A percentile compares a stretch with the other conserved stretches of the same genome.
Conservation (phyloP, 768 basidiomycete species). For the Lactarius hengduanensis region DNA sequence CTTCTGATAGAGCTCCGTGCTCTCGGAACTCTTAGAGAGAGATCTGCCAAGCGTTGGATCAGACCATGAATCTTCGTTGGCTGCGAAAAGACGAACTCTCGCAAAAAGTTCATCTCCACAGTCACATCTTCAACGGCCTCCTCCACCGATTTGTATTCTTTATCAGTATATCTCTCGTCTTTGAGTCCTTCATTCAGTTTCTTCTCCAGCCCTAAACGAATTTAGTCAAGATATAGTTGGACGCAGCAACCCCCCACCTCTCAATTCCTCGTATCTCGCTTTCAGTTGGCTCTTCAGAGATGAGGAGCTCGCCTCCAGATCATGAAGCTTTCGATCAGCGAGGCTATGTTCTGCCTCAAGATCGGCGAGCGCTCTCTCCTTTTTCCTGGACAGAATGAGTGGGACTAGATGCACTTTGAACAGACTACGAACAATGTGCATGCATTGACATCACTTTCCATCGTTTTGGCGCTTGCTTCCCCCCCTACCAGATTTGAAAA, state of each 20-base stretch:
- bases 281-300: slow-evolving; percentile 60
- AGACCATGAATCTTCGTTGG: slow-evolving; percentile 9
- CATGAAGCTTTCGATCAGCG: slow-evolving; percentile 58
- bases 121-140: slow-evolving; percentile 49
- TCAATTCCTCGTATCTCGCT: slow-evolving; percentile 60
- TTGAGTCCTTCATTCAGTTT: slow-evolving; percentile 40
- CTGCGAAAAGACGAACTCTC: slow-evolving; percentile 40
- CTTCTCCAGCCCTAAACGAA: slow-evolving; percentile 48
- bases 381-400: slow-evolving; percentile 47
- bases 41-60: slow-evolving; percentile 30
- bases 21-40: slow-evolving; percentile 35
- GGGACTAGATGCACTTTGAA: background rate
- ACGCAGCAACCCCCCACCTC: slow-evolving; percentile 44
- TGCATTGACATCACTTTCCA: slow-evolving; percentile 72
- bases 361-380: slow-evolving; percentile 60
- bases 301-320: slow-evolving; percentile 59
- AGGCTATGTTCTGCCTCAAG: slow-evolving; percentile 43
- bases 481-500: slow-evolving; percentile 64
- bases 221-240: background rate
- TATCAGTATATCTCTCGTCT: slow-evolving; percentile 18
- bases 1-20: slow-evolving; percentile 49
- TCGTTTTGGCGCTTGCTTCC: slow-evolving; percentile 57
- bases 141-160: slow-evolving; percentile 42
- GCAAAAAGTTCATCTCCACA: slow-evolving; percentile 43
- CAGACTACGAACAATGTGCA: slow-evolving; percentile 49